Conservation (phyloP, 768 basidiomycete species). For the Fomitopsis pulvina region DNA sequence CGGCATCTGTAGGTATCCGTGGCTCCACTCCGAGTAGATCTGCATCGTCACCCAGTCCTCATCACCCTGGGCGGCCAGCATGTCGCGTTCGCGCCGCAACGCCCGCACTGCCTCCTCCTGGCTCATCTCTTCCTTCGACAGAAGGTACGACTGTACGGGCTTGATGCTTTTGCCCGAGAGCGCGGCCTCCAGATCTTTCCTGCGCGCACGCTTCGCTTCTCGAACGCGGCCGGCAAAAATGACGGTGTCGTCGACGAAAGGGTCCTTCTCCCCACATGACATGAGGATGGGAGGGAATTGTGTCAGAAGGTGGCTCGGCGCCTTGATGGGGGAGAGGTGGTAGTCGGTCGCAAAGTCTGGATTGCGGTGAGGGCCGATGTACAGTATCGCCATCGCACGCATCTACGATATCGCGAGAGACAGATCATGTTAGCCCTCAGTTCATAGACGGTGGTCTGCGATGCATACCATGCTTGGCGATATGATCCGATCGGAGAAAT, state of each 20-base stretch:
- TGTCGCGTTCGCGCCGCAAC: constrained; percentile 53
- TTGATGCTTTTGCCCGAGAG: constrained; percentile 56
- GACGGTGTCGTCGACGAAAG: constrained; percentile 96
- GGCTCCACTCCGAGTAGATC: constrained; percentile 94
- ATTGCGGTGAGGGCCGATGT: constrained; percentile 89
- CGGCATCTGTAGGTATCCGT: constrained; percentile 96
- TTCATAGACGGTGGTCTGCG: no score
- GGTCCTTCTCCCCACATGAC: constrained; percentile 91
- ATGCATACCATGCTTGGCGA: constrained; percentile 92
- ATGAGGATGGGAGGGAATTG: constrained; percentile 92
- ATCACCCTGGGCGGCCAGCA: constrained; percentile 64
- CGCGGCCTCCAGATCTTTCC: constrained; percentile 60
- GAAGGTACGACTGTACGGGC: constrained; percentile 57
- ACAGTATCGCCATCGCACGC: constrained; percentile 98
- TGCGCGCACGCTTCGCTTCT: constrained; percentile 86
- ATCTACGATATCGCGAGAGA: constrained; percentile 66
- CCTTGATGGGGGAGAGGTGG: constrained; percentile 90
- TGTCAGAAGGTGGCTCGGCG: constrained; percentile 76
- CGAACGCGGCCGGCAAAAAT: constrained; percentile 94
- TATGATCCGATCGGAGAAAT: constrained; percentile 90
- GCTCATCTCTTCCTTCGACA: constrained; percentile 37
- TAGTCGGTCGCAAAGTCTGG: constrained; percentile 96
- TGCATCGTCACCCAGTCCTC: constrained; percentile 94
- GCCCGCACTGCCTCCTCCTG: constrained; percentile 24
- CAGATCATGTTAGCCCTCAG: no score